These are phyloP conservation scores for Fomitiporia mediterranea DNA, from an alignment of 1,284 basidiomycete genomes.

Conservation along the genomic window DNA sequence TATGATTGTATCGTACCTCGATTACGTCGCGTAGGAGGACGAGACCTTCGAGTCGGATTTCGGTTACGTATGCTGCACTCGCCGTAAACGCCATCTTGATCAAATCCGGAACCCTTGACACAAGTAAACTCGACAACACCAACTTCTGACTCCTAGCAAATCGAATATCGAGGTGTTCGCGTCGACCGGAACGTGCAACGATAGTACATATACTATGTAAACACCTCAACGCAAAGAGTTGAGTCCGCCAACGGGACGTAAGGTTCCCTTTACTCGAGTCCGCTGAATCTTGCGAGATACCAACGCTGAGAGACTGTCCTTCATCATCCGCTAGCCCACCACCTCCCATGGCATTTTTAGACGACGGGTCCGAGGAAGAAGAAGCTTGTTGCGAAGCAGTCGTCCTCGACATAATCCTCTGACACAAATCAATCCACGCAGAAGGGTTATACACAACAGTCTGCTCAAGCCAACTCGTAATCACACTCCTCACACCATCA, in stretches of 20 bases:
- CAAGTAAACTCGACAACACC: slow-evolving; percentile 52
- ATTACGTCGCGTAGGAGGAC: slow-evolving; percentile 90
- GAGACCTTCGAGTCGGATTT: slow-evolving; percentile 92
- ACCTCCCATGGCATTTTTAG: slow-evolving; percentile 33
- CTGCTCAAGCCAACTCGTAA: slow-evolving; percentile 93
- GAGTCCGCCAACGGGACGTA: slow-evolving; percentile 93
- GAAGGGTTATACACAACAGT: slow-evolving; percentile 91
- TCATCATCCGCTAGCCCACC: slow-evolving; percentile 72
- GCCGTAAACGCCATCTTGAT: slow-evolving; percentile 99
- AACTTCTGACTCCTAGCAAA: slow-evolving; percentile 52
- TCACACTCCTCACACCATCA: slow-evolving; percentile 92
- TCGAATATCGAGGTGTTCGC: slow-evolving; percentile 78
- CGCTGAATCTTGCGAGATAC: slow-evolving; percentile 38
- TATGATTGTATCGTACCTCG: no score
- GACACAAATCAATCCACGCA: slow-evolving; percentile 98
- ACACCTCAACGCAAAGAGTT: slow-evolving; percentile 91
- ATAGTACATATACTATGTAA: slow-evolving; percentile 85
- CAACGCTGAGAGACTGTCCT: slow-evolving; percentile 79
- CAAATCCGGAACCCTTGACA: slow-evolving; percentile 84
- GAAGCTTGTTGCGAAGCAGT: slow-evolving; percentile 76
- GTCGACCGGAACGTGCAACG: slow-evolving; percentile 66
- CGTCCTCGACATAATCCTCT: slow-evolving; percentile 90
- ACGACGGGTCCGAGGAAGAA: slow-evolving; percentile 56
- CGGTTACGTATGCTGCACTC: slow-evolving; percentile 91
- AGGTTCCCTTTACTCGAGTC: slow-evolving; percentile 36